Percentiles rank a stretch among this genome's conserved stretches.
Conservation (phyloP, 1,284 basidiomycete genomes). For the Coriolopsis trogii region DNA sequence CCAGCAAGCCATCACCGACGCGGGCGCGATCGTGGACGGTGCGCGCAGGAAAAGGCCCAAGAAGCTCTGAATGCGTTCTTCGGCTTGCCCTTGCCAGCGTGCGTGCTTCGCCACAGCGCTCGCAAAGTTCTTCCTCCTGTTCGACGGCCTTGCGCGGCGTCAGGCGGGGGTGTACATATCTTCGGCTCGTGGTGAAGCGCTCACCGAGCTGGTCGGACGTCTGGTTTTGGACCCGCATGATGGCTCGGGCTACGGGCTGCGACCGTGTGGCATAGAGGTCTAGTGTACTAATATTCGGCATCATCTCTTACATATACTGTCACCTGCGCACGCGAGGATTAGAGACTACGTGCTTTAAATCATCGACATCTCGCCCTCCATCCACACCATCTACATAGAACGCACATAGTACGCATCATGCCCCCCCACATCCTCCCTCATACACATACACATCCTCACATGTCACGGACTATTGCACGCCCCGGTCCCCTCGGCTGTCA, state of each 20-base stretch:
- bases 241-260: constrained; percentile 8
- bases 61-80: constrained; percentile 25
- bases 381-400: not conserved
- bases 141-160: not conserved
- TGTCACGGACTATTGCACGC: constrained; percentile 1
- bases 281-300: constrained; percentile 19
- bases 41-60: constrained; percentile 56
- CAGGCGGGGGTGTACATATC: constrained; percentile 18
- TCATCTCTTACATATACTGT: constrained; percentile 15
- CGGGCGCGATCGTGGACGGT: constrained; percentile 61
- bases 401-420: constrained; percentile 1
- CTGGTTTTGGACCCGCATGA: constrained; percentile 12
- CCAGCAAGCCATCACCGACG: constrained; percentile 49
- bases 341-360: constrained; percentile 12
- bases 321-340: constrained; percentile 6
- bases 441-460: not conserved
- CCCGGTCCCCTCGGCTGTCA: constrained; percentile 2
- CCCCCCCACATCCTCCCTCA: too few relatives aligned
- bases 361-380: not conserved
- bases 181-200: constrained; percentile 18
- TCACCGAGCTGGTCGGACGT: constrained; percentile 14
- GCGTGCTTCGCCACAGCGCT: not conserved
- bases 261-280: constrained; percentile 22
- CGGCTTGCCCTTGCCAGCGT: not conserved
- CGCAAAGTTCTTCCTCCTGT: not conserved